Conservation (phyloP, 1,284 basidiomycete genomes). For the Trametes polyzona region DNA sequence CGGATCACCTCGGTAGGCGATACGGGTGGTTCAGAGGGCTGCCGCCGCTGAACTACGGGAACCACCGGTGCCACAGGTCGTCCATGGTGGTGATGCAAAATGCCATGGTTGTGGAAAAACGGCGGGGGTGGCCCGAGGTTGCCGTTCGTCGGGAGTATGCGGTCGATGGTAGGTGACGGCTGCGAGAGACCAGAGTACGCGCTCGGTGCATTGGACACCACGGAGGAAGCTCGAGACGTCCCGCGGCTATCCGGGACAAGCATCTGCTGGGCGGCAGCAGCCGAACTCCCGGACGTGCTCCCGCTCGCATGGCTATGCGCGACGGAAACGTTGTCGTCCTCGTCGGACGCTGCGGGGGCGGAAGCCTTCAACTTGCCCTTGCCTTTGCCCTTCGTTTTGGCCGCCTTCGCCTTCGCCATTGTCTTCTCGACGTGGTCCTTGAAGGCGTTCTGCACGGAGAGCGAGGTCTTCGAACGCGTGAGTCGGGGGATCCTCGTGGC, state of each 20-base stretch:
- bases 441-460: not conserved
- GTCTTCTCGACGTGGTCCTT: not conserved
- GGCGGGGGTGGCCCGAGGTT: conserved; percentile 29
- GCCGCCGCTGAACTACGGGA: not conserved
- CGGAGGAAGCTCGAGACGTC: conserved; percentile 52
- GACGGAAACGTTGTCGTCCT: conserved; percentile 27
- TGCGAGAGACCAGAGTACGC: conserved; percentile 14
- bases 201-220: conserved; percentile 41
- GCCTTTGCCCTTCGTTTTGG: conserved; percentile 25
- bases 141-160: conserved; percentile 30
- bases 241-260: conserved; percentile 37
- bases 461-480: conserved; percentile 26
- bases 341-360: conserved; percentile 22
- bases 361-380: conserved; percentile 26
- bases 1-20: not conserved
- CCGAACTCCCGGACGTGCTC: conserved; percentile 39
- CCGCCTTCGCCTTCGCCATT: conserved; percentile 2
- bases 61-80: conserved; percentile 23
- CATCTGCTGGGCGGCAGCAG: conserved; percentile 31
- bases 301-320: conserved; percentile 27
- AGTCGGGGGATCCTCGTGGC: conserved; percentile 14
- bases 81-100: conserved; percentile 39
- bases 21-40: conserved; percentile 15
- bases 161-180: conserved; percentile 29
- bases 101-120: conserved; percentile 35